phyloP scores from a whole-genome alignment of 2,329 filamentous ascomycete genomes.

The Trichoderma sp. region DNA sequence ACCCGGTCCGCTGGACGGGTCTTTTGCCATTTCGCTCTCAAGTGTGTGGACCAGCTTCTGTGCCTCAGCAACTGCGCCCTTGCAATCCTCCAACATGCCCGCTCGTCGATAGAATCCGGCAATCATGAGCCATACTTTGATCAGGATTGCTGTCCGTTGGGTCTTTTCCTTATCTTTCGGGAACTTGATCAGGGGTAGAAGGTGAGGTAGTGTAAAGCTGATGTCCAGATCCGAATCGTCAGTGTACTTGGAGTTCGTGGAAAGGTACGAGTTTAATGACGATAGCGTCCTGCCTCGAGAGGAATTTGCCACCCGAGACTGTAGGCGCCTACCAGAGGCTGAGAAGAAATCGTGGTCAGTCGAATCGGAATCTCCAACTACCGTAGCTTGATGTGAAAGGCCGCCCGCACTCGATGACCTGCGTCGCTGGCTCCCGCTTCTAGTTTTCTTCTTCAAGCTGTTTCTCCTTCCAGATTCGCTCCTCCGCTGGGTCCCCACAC shows the following conservation, averaged over 20 bases:
- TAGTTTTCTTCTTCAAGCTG: conserved; percentile 53
- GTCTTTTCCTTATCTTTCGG: conserved; percentile 51
- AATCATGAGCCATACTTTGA: conserved; percentile 87
- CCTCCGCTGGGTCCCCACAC: conserved; percentile 36
- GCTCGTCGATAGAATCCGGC: conserved; percentile 84
- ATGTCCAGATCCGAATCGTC: conserved; percentile 42
- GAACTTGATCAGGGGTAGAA: conserved; percentile 54
- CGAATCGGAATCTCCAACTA: conserved; percentile 52
- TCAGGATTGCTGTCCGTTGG: conserved; percentile 54
- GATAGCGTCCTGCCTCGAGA: conserved; percentile 43
- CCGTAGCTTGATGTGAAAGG: conserved; percentile 38
- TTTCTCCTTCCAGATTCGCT: conserved; percentile 49
- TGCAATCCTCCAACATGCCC: conserved; percentile 73
- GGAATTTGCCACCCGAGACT: conserved; percentile 40
- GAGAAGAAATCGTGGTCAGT: conserved; percentile 43
- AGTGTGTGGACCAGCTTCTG: conserved; percentile 69
- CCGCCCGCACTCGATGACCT: conserved; percentile 45
- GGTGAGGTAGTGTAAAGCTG: conserved; percentile 44
- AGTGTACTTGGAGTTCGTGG: conserved; percentile 39
- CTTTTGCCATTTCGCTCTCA: conserved; percentile 62
- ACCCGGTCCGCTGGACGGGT: conserved; percentile 60
- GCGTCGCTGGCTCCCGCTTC: conserved; percentile 47
- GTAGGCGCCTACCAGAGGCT: conserved; percentile 39
- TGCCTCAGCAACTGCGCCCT: conserved; percentile 78
- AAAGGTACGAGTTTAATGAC: conserved; percentile 46